These are phyloP conservation scores for Laburnicola sp. DNA, from an alignment of 2,329 filamentous ascomycete genomes.

Conservation along the genomic window DNA sequence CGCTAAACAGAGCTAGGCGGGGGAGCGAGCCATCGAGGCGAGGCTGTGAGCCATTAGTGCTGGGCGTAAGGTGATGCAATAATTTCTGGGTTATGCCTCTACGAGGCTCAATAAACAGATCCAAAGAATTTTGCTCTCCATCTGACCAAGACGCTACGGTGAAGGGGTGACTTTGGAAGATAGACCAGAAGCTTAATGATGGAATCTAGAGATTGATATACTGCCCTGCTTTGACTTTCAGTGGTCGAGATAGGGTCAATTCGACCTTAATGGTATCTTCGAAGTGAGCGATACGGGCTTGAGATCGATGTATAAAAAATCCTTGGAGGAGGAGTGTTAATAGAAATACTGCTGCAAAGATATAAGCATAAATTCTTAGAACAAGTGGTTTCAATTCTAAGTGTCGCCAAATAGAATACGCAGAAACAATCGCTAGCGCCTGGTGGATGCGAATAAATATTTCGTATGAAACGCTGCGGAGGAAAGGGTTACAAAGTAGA, in stretches of 20 bases:
- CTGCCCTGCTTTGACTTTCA: too few species aligned
- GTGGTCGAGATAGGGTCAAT: background rate
- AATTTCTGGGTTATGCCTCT: too few species aligned
- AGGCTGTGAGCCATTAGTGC: too few species aligned
- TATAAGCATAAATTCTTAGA: conserved; percentile 12
- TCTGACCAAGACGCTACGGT: too few species aligned
- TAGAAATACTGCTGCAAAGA: conserved; percentile 9
- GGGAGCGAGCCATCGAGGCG: too few species aligned
- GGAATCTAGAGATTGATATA: too few species aligned
- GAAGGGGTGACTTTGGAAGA: too few species aligned
- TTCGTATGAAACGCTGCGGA: conserved; percentile 10
- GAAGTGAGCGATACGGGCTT: conserved; percentile 9
- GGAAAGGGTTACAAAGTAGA: conserved; percentile 10
- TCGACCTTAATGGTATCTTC: conserved; percentile 12
- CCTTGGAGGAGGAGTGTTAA: conserved; percentile 10
- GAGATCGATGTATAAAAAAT: conserved; percentile 10
- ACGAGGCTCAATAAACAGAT: too few species aligned
- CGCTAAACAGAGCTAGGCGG: too few species aligned
- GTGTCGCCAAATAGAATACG: conserved; percentile 12
- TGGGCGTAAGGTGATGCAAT: too few species aligned
- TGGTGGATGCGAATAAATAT: conserved; percentile 12
- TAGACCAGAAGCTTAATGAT: too few species aligned
- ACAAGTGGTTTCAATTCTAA: conserved; percentile 10
- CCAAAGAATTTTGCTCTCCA: too few species aligned
- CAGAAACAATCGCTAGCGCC: conserved; percentile 11